Conservation (phyloP, 1,284 basidiomycete genomes). For the Golubevia pallescens region DNA sequence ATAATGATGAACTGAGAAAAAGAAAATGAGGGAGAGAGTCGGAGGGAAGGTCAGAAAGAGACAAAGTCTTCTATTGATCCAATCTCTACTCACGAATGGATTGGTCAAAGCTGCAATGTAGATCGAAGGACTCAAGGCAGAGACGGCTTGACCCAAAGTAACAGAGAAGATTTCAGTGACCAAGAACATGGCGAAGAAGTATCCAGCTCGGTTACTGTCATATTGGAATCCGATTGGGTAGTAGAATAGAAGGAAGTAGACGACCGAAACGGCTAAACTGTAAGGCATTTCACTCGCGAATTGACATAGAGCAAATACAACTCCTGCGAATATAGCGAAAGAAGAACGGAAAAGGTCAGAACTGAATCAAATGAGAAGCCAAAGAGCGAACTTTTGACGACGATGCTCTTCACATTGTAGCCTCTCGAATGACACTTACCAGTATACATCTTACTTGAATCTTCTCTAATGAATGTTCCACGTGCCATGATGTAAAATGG, state of each 20-base stretch:
- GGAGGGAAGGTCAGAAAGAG: neutral
- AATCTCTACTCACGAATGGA: neutral
- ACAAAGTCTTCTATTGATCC: neutral
- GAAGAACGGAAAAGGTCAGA: too few relatives aligned
- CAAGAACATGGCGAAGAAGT: constrained; percentile 75
- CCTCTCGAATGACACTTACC: constrained; percentile 6
- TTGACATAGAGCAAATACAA: constrained; percentile 62
- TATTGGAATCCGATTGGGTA: constrained; percentile 72
- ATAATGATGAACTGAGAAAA: neutral
- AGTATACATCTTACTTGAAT: constrained; percentile 40
- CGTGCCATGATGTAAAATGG: constrained; percentile 85
- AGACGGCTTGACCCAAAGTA: constrained; percentile 74
- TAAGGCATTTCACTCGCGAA: constrained; percentile 49
- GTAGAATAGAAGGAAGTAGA: constrained; percentile 50
- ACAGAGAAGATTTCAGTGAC: constrained; percentile 80
- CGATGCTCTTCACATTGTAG: too few relatives aligned
- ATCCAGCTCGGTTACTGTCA: constrained; percentile 69
- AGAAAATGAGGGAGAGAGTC: neutral
- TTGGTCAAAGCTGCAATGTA: neutral
- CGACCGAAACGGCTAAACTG: constrained; percentile 34
- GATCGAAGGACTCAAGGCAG: constrained; percentile 76
- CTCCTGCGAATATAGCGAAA: too few relatives aligned
- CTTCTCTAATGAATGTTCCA: constrained; percentile 45
- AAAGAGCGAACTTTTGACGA: too few relatives aligned
- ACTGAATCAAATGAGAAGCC: too few relatives aligned